Percentiles rank a stretch among this genome's conserved stretches.
Evolutionary conservation across 139 green algal genomes (phyloP).

Genomic region (Diplosphaera chodatii): DNA sequence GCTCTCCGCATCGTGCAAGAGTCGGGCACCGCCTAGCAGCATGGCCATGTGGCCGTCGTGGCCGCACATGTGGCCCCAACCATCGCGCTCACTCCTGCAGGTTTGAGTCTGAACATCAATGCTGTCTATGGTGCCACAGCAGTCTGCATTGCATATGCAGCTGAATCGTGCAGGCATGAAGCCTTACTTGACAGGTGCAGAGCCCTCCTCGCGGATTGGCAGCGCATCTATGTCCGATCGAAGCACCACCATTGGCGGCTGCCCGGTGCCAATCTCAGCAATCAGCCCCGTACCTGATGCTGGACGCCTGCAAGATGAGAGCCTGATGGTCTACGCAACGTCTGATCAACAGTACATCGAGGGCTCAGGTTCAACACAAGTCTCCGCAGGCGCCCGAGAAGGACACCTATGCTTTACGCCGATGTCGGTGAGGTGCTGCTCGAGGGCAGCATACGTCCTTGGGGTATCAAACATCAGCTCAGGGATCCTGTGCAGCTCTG

Average conservation of each 20-base stretch:
- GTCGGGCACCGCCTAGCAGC: slow-evolving; percentile 47
- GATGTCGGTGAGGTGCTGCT: neutral
- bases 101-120: neutral
- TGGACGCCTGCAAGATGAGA: neutral
- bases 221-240: slow-evolving; percentile 88
- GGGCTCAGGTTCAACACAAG: too few species aligned
- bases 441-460: neutral
- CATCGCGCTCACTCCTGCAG: slow-evolving; percentile 23
- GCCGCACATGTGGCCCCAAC: slow-evolving; percentile 1
- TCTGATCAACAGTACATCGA: too few species aligned
- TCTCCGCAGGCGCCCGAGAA: too few species aligned
- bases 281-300: slow-evolving; percentile 7
- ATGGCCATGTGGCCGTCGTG: slow-evolving; percentile 11
- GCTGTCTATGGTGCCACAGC: too few species aligned
- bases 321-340: too few species aligned
- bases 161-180: too few species aligned
- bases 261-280: slow-evolving; percentile 68
- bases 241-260: slow-evolving; percentile 62
- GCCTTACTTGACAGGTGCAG: neutral
- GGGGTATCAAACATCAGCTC: neutral
- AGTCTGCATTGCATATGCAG: too few species aligned
- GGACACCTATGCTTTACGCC: neutral
- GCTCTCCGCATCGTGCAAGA: slow-evolving; percentile 62
- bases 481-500: neutral
- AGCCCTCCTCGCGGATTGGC: slow-evolving; percentile 47